Evolutionary conservation across 345 rosid species (phyloP).

Genomic region (Hibiscus tridactylites): DNA sequence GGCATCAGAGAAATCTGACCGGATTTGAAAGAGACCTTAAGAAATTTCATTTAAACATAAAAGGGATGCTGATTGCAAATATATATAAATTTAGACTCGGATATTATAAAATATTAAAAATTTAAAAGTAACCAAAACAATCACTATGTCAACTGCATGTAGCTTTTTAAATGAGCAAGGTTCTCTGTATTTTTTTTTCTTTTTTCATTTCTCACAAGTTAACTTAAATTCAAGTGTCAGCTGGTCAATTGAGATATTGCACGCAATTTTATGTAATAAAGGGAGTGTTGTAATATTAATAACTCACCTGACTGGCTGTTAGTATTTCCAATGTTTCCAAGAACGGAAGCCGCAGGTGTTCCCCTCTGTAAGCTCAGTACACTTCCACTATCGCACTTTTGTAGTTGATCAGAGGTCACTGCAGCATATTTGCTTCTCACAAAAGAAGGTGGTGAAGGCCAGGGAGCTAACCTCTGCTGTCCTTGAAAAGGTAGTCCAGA

Average conservation of each 20-base stretch:
- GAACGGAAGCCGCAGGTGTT: not conserved
- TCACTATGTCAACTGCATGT: not conserved
- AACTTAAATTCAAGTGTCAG: not conserved
- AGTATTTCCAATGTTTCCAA: constrained; percentile 1
- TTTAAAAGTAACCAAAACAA: not conserved
- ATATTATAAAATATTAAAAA: not conserved
- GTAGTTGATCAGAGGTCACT: constrained; percentile 16
- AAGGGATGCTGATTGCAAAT: not conserved
- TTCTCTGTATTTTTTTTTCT: not conserved
- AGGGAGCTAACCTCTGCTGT: not conserved
- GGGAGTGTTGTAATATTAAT: not conserved
- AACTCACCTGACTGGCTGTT: constrained; percentile 19
- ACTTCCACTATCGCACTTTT: constrained; percentile 3
- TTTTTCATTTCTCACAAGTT: not conserved
- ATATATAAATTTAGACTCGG: not conserved
- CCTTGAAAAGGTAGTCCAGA: not conserved
- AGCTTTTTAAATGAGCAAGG: not conserved
- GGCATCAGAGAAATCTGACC: not conserved
- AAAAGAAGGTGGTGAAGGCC: constrained; percentile 12
- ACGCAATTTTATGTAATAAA: not conserved
- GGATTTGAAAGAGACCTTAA: not conserved
- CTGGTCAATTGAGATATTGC: not conserved
- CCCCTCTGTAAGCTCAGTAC: not conserved
- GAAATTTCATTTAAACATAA: not conserved
- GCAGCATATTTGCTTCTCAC: constrained; percentile 4